Base-by-base conservation (phyloP, 352 stramenopile genomes). In the Albugo laibachii region DNA sequence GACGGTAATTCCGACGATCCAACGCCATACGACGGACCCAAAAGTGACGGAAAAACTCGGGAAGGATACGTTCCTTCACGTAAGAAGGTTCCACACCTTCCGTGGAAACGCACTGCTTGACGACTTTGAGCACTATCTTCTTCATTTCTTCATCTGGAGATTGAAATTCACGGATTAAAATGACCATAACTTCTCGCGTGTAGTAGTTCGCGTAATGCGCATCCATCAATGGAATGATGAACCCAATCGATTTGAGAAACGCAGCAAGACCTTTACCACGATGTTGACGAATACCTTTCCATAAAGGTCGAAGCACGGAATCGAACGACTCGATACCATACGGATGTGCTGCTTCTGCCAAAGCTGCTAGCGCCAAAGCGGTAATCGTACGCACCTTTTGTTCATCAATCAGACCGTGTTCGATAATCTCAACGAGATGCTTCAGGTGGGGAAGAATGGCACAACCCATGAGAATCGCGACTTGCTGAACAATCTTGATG, bases 321-420 rank as follows among this genome's bases (percentile, higher is more conserved):
- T 99, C 96, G 65, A 99, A 99, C 52, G 85, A 97, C 65, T 99
- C 96, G 58, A 99, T 99, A 57, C 96, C 96, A 62, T 99, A 99
- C 19, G 96, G 96, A 63, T 98, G 91, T 10, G 94, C 87, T 5
- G 94, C 92, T 61, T 99, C 95, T 2, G 95, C 96, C 20, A 99
- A 66, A 12, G 94, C 94, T 6, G 93, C 91, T n/a, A 99, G 66
- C 14, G 96, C 95, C 16, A 99, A 69, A 13, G 96, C 95, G 11
- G 92, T 97, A 53, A 99, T 98, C n/a, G 89, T 98, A 20, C 83
- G 82, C 8, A 98, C 94, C 56, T 99, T 98, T 56, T 97, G 93
- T 41, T 99, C 94, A 57, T 99, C 96, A 27, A 88, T 84, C 24
- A 99, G 69, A 1, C 96, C 95, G 59, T 98, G 84, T 47, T 95